These are phyloP conservation scores for Laburnicola sp. DNA, from an alignment of 2,329 filamentous ascomycete species.

Conservation along the genomic window DNA sequence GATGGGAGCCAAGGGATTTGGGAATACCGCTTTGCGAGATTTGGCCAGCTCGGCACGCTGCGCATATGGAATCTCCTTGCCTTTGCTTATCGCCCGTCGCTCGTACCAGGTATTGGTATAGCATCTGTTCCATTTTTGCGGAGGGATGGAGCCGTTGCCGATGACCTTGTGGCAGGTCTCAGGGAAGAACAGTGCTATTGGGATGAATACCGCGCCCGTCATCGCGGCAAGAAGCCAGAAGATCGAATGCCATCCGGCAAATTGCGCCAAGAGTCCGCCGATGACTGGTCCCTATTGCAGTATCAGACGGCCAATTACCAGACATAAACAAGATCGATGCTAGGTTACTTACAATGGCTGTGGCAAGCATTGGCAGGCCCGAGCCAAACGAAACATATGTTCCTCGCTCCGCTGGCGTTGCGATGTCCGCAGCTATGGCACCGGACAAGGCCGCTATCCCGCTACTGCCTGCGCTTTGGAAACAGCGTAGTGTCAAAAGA, in stretches of 20 bases:
- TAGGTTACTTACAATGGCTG: too few species aligned
- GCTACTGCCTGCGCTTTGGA: constrained; percentile 67
- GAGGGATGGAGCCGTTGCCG: constrained; percentile 6
- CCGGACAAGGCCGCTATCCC: constrained; percentile 60
- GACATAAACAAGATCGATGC: too few species aligned
- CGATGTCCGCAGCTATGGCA: constrained; percentile 70
- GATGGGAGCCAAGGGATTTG: not conserved
- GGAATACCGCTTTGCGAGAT: not conserved
- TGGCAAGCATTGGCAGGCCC: constrained; percentile 59
- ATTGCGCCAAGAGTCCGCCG: constrained; percentile 28
- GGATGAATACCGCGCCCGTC: constrained; percentile 26
- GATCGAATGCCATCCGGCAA: constrained; percentile 26
- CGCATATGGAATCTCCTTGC: not conserved
- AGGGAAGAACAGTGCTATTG: constrained; percentile 33
- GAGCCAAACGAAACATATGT: constrained; percentile 50
- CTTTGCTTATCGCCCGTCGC: not conserved
- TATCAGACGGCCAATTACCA: not conserved
- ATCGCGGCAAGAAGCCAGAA: constrained; percentile 40
- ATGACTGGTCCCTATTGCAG: constrained; percentile 18
- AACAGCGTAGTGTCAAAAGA: constrained; percentile 62
- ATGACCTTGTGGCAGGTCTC: constrained; percentile 33
- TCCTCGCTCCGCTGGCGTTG: constrained; percentile 63
- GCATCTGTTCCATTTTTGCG: constrained; percentile 1
- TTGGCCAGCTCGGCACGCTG: not conserved
- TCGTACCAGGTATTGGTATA: not conserved